phyloP scores from a whole-genome alignment of 2,329 filamentous ascomycete genomes.

The Alternaria tenuissima region DNA sequence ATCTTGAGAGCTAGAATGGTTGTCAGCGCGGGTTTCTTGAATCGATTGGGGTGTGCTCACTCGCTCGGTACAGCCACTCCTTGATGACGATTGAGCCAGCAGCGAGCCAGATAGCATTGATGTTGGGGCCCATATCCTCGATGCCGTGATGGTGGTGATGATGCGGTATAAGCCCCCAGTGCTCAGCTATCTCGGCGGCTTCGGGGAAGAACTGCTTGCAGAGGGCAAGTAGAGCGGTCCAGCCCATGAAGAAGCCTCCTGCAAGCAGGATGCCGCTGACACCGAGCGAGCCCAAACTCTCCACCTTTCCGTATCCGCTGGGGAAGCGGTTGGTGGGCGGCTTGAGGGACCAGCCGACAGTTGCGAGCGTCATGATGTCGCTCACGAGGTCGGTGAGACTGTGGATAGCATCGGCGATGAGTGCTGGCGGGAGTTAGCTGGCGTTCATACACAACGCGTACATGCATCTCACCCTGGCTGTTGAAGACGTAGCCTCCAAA shows the following conservation, averaged over 20 bases:
- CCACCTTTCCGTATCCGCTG: conserved; percentile 94
- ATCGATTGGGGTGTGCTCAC: conserved; percentile 58
- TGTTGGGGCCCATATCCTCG: conserved; percentile 74
- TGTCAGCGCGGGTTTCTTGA: conserved; percentile 30
- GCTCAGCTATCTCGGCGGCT: conserved; percentile 53
- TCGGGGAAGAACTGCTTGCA: conserved; percentile 60
- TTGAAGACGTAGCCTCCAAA: conserved; percentile 93
- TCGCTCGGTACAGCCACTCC: conserved; percentile 96
- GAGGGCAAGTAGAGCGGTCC: conserved; percentile 67
- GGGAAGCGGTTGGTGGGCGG: conserved; percentile 86
- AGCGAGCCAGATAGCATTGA: conserved; percentile 95
- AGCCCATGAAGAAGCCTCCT: conserved; percentile 91
- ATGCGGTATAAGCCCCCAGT: conserved; percentile 57
- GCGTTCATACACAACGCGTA: background rate
- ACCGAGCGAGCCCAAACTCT: conserved; percentile 90
- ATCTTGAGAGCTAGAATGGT: conserved; percentile 82
- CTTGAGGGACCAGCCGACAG: conserved; percentile 90
- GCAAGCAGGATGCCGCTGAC: conserved; percentile 90
- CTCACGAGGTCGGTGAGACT: conserved; percentile 94
- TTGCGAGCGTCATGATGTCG: conserved; percentile 91
- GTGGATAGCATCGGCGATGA: conserved; percentile 94
- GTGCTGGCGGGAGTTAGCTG: conserved; percentile 59
- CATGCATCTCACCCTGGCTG: conserved; percentile 67
- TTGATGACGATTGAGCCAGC: conserved; percentile 89
- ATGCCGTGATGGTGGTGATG: conserved; percentile 72